Base-by-base conservation (phyloP, 495 filamentous ascomycete genomes). In the Penicillium goetzii region DNA sequence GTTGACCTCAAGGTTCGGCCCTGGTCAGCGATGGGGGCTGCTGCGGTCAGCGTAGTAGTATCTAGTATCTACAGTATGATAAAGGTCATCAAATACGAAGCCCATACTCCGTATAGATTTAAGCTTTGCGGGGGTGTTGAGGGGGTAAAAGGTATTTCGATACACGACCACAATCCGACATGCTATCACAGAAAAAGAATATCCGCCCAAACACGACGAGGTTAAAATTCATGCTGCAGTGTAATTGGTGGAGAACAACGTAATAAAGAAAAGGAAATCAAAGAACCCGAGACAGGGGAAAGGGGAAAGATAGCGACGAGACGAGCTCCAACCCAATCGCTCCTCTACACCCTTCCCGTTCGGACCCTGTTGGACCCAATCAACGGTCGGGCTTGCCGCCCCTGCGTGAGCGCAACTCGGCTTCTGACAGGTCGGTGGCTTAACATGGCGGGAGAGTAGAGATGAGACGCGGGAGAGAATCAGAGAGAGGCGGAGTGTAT, bases 351-450 rank as follows among this genome's bases (percentile, higher is more conserved):
- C 5, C 14, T 40, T 5, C 36, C 26, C 50, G 30, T 30, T 53
- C 26, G n/a, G 50, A 12, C 50, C n/a, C 26, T 14, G 26, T 32
- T 28, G 30, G 50, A 53, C 25, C 26, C 43, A 53, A 53, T 33
- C 26, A 33, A 17, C 50, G 21, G 25, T 28, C 50, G 7, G 26
- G 4, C 26, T 33, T 17, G 52, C 33, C 45, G 26, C 51, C 41
- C 32, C 54, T 40, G 19, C 56, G 62, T 63, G 61, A 63, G 55
- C 38, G 5, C 38, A 63, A 6, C 45, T 28, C 45, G 55, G 14
- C 12, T 55, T 25, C 40, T 63, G 55, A 63, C 61, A 63, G 61
- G 61, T 45, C 49, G 34, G 36, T 23, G 43, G 43, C 9, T 47
- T 23, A 10, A 21, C 43, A 7, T 25, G 43, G 43, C 43, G 19